Percentiles rank a stretch among this genome's conserved stretches.
These are phyloP conservation scores for Vachellia pachyceras DNA, from an alignment of 306 rosid genomes.

Conservation along the genomic window DNA sequence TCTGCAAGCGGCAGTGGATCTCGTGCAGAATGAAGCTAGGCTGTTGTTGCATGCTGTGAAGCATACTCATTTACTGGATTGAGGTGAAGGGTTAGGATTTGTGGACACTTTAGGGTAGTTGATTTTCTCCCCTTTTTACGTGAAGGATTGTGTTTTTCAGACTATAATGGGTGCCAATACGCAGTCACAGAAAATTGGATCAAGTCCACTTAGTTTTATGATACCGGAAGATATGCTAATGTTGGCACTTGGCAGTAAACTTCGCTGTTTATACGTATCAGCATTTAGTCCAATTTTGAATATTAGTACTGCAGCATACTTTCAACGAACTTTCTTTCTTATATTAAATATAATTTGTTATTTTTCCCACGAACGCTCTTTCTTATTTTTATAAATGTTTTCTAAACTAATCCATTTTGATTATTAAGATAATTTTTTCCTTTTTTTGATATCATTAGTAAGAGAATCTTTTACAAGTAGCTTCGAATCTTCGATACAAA, in stretches of 20 bases:
- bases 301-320: slow-evolving; percentile 1
- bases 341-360: neutral
- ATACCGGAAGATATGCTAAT: slow-evolving; percentile 31
- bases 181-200: slow-evolving; percentile 45
- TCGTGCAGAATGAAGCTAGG: slow-evolving; percentile 57
- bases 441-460: neutral
- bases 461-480: too few relatives aligned
- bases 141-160: slow-evolving; percentile 38
- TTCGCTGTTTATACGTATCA: slow-evolving; percentile 39
- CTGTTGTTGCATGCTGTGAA: slow-evolving; percentile 33
- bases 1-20: slow-evolving; percentile 50
- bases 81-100: slow-evolving; percentile 45
- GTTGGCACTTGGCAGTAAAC: slow-evolving; percentile 39
- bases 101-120: slow-evolving; percentile 55
- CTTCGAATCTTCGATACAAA: too few relatives aligned
- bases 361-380: too few relatives aligned
- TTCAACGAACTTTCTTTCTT: neutral
- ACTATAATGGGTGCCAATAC: slow-evolving; percentile 41
- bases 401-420: too few relatives aligned
- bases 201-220: slow-evolving; percentile 27
- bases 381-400: too few relatives aligned
- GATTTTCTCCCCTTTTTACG: slow-evolving; percentile 31
- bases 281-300: slow-evolving; percentile 38
- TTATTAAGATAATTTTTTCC: too few relatives aligned
- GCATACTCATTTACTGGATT: slow-evolving; percentile 38